A percentile compares a stretch with the other conserved stretches of the same genome.
phyloP scores from a whole-genome alignment of 2,329 filamentous ascomycete species.

The Helotiales sp. region DNA sequence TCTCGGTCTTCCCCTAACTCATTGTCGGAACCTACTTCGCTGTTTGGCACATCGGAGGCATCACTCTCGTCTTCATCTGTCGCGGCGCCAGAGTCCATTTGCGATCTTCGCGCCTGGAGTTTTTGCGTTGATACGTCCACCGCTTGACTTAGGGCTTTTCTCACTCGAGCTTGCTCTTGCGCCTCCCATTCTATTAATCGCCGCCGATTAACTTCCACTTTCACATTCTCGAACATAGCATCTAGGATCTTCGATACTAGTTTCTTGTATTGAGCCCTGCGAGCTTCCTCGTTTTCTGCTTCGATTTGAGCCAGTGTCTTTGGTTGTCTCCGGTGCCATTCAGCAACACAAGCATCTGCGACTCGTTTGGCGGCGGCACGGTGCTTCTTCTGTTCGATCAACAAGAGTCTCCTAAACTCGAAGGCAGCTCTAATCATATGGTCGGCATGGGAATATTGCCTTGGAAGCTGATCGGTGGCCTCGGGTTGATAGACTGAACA shows the following conservation, averaged over 20 bases:
- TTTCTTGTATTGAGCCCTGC: constrained; percentile 71
- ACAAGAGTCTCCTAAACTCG: constrained; percentile 80
- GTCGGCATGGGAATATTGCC: constrained; percentile 86
- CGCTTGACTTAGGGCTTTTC: constrained; percentile 73
- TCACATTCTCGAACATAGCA: constrained; percentile 69
- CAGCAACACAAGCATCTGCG: constrained; percentile 77
- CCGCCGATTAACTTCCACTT: constrained; percentile 62
- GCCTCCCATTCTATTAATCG: constrained; percentile 67
- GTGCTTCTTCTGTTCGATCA: constrained; percentile 79
- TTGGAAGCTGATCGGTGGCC: constrained; percentile 70
- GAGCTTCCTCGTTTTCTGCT: constrained; percentile 72
- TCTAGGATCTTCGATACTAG: constrained; percentile 61
- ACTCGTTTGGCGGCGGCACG: constrained; percentile 76
- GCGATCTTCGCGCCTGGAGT: constrained; percentile 63
- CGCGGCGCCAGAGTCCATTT: constrained; percentile 55
- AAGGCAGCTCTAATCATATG: constrained; percentile 80
- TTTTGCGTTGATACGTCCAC: constrained; percentile 74
- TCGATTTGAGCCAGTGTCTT: constrained; percentile 82
- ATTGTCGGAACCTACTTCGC: constrained; percentile 46
- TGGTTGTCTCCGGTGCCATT: constrained; percentile 74
- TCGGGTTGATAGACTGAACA: constrained; percentile 79
- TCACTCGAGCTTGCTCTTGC: constrained; percentile 66
- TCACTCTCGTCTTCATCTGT: constrained; percentile 49
- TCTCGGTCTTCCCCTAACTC: constrained; percentile 47
- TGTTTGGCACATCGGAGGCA: constrained; percentile 36